phyloP scores from a whole-genome alignment of 371 early-diverging fungal genomes.

The Amoeboaphelidium protococcarum region DNA sequence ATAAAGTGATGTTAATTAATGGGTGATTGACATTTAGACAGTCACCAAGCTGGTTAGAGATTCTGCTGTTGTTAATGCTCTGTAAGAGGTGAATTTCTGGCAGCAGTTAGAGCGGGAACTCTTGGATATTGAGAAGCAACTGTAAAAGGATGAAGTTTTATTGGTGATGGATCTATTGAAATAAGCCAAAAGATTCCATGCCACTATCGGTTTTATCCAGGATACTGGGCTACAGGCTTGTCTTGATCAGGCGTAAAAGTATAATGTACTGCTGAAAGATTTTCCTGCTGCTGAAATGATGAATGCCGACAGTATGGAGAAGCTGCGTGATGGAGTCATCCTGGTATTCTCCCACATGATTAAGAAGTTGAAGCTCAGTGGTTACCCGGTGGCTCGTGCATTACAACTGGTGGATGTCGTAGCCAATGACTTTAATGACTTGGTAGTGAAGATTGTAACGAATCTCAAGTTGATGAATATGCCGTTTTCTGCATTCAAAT shows the following conservation, averaged over 20 bases:
- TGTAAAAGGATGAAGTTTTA: constrained; percentile 43
- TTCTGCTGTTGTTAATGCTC: constrained; percentile 66
- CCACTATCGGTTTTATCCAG: constrained; percentile 86
- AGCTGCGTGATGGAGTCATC: constrained; percentile 44
- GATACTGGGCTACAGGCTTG: constrained; percentile 93
- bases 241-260: constrained; percentile 64
- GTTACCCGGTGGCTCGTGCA: constrained; percentile 82
- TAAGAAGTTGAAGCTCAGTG: constrained; percentile 81
- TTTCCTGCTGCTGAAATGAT: constrained; percentile 88
- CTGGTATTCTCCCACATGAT: constrained; percentile 78
- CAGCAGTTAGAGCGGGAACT: constrained; percentile 79
- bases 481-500: constrained; percentile 60
- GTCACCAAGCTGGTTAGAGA: constrained; percentile 84
- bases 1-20: constrained; percentile 81
- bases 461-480: constrained; percentile 76
- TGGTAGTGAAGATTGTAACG: constrained; percentile 58
- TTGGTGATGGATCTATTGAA: constrained; percentile 77
- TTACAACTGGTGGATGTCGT: constrained; percentile 81
- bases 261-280: constrained; percentile 92
- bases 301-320: constrained; percentile 67
- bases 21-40: constrained; percentile 96
- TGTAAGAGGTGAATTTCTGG: constrained; percentile 97
- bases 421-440: constrained; percentile 73
- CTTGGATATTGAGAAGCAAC: constrained; percentile 71
- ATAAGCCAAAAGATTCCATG: constrained; percentile 92